phyloP scores from a whole-genome alignment of 2,329 filamentous ascomycete species.

The Ceratocystis diversiconidia region DNA sequence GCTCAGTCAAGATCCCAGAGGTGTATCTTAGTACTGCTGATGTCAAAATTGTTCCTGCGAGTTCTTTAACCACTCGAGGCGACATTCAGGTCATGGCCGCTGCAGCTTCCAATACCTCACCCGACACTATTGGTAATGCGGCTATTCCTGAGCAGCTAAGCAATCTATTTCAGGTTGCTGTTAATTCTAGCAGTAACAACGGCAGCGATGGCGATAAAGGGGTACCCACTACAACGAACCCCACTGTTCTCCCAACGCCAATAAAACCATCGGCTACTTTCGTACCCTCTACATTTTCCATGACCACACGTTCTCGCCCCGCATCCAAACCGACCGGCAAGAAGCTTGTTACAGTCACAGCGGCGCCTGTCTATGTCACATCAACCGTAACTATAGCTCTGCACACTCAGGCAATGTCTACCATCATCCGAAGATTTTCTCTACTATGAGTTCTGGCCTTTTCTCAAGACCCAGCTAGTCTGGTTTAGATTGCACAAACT shows the following conservation, averaged over 20 bases:
- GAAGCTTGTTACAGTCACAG: slow-evolving; percentile 19
- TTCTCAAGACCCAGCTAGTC: slow-evolving; percentile 10
- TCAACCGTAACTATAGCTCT: slow-evolving; percentile 23
- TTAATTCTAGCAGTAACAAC: neutral
- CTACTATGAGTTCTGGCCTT: neutral
- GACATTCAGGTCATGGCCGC: neutral
- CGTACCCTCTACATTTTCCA: slow-evolving; percentile 16
- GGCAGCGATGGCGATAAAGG: neutral
- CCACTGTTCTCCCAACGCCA: slow-evolving; percentile 1
- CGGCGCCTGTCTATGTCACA: slow-evolving; percentile 25
- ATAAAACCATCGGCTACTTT: neutral
- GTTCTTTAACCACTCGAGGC: neutral
- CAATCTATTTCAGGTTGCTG: slow-evolving; percentile 32
- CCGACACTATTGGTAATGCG: slow-evolving; percentile 30
- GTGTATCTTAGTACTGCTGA: slow-evolving; percentile 31
- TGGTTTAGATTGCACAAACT: neutral
- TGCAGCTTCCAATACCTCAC: slow-evolving; percentile 4
- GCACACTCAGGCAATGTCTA: slow-evolving; percentile 11
- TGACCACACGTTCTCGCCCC: neutral
- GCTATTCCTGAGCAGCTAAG: slow-evolving; percentile 34
- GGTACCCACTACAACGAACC: slow-evolving; percentile 18
- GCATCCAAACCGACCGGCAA: neutral
- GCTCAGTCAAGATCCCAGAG: slow-evolving; percentile 24
- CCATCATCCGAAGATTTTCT: slow-evolving; percentile 11
- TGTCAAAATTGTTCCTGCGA: slow-evolving; percentile 26